phyloP scores from a whole-genome alignment of 2,329 filamentous ascomycete genomes.

The Emergomyces africanus region DNA sequence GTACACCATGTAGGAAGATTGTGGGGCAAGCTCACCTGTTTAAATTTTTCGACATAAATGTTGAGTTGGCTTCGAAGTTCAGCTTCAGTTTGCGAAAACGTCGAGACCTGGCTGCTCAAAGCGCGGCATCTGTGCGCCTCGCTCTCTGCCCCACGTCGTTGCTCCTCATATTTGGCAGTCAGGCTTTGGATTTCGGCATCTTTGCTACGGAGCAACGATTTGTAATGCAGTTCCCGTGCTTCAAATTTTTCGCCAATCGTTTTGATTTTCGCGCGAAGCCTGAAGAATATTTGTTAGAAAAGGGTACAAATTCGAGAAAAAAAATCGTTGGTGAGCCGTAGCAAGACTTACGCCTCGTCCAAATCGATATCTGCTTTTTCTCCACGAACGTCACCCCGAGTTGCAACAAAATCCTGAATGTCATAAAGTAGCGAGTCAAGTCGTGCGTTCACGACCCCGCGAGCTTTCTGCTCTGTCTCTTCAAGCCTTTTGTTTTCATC shows the following conservation, averaged over 20 bases:
- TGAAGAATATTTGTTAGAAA: constrained; percentile 16
- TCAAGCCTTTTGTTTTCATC: constrained; percentile 89
- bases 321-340: neutral
- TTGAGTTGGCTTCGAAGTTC: constrained; percentile 91
- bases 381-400: constrained; percentile 70
- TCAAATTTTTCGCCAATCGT: constrained; percentile 96
- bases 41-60: constrained; percentile 98
- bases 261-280: constrained; percentile 62
- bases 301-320: neutral
- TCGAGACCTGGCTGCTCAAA: constrained; percentile 81
- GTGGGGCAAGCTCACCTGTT: constrained; percentile 58
- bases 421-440: constrained; percentile 69
- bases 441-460: constrained; percentile 71
- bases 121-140: constrained; percentile 71
- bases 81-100: constrained; percentile 90
- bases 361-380: constrained; percentile 74
- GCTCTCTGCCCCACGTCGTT: constrained; percentile 74
- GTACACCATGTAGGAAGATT: neutral
- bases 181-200: constrained; percentile 93
- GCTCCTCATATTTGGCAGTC: constrained; percentile 74
- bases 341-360: constrained; percentile 63
- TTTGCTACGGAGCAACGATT: constrained; percentile 81
- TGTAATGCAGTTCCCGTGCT: constrained; percentile 85
- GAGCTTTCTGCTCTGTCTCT: constrained; percentile 71
- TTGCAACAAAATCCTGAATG: constrained; percentile 76